Base-by-base conservation (phyloP, 345 rosid genomes). In the Pugionium cornutum region DNA sequence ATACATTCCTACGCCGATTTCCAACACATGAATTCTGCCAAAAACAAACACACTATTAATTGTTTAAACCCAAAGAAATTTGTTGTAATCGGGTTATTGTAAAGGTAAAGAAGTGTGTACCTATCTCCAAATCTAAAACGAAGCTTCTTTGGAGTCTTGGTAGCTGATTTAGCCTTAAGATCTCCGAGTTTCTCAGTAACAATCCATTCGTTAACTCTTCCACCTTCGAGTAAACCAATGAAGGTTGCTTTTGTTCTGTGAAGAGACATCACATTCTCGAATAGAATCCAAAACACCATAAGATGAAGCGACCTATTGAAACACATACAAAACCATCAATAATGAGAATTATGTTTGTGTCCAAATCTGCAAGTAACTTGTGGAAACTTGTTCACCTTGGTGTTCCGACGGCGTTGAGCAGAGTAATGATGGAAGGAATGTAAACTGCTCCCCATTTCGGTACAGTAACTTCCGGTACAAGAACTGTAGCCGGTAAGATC, bases 141-240 rank as follows among this genome's bases (percentile, higher is more conserved):
- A 48, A 80, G 80, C 78, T 78, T 83, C 76, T 64, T 85, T 36
- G 84, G 79, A 37, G 77, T 58, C 76, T 86, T 88, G 25, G 47
- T n/a, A 0, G 79, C 68, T 2, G 85, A 36, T 77, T 85, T 89
- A 32, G 75, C 63, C 81, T 89, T 90, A 67, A 78, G 79, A 43
- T 84, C 99, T 4, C 99, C 99, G 2, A 90, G 83, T 67, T 94
- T 94, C 80, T 88, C 97, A 0, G 99, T 94, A 33, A 94, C 99
- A 33, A 94, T 83, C 99, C 99, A 94, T 70, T 94, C 99, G 9
- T 94, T 94, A 3, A 88, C 99, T 73, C 97, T 80, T 26, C 91
- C 92, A 0, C 86, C 86, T 74, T 90, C 99, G 2, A 90, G 64
- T 62, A 94, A 78, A 56, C 99, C 99, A 2, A 88, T 85, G 72